These are phyloP conservation scores for Scedosporium dehoogii DNA, from an alignment of 2,329 filamentous ascomycete species.

Conservation along the genomic window DNA sequence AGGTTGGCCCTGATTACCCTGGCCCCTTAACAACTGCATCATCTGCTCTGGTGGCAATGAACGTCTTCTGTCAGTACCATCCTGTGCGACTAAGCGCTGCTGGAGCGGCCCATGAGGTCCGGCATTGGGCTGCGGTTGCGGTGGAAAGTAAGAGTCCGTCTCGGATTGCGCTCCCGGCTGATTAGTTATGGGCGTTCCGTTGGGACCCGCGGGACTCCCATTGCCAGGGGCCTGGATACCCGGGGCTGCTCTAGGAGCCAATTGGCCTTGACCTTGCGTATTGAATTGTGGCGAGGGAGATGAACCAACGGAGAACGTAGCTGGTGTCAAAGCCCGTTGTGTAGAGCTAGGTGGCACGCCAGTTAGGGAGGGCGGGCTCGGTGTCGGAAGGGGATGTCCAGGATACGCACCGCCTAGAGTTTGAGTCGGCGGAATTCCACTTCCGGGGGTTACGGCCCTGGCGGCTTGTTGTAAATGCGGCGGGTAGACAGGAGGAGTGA, in stretches of 20 bases:
- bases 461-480: slow-evolving; percentile 16
- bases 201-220: neutral
- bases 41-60: neutral
- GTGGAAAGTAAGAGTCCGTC: slow-evolving; percentile 6
- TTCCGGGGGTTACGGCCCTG: neutral
- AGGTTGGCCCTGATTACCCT: neutral
- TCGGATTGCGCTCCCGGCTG: neutral
- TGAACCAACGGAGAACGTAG: neutral
- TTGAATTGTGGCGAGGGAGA: neutral
- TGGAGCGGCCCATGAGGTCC: neutral
- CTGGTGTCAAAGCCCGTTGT: neutral
- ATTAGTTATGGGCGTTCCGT: neutral
- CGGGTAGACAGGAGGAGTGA: slow-evolving; percentile 5
- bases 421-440: neutral
- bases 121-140: neutral
- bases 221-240: neutral
- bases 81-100: neutral
- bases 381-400: neutral
- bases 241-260: neutral
- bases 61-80: neutral
- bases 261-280: neutral
- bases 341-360: neutral
- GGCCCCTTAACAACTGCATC: neutral
- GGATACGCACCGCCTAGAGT: neutral
- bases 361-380: neutral